phyloP scores from a whole-genome alignment of 768 basidiomycete genomes.

The Leccinum rimulosum region DNA sequence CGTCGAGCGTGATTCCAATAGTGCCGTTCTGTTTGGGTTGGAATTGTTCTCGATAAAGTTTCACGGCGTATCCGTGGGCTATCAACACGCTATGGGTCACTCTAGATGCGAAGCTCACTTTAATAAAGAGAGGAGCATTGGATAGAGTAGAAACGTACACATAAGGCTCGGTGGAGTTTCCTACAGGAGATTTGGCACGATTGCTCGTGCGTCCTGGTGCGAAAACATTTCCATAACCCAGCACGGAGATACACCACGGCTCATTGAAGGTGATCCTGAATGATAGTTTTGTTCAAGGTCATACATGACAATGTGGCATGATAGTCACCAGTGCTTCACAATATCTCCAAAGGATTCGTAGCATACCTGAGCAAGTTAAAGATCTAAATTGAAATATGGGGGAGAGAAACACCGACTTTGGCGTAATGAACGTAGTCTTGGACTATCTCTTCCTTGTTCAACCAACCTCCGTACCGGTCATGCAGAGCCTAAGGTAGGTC shows the following conservation, averaged over 20 bases:
- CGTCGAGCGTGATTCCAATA: slow-evolving; percentile 80
- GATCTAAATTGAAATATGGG: background rate
- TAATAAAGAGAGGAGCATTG: background rate
- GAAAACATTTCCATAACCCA: slow-evolving; percentile 70
- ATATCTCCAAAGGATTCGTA: slow-evolving; percentile 77
- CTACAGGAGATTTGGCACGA: slow-evolving; percentile 57
- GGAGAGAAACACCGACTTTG: slow-evolving; percentile 29
- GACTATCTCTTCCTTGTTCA: slow-evolving; percentile 24
- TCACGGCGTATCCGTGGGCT: slow-evolving; percentile 68
- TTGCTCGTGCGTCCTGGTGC: slow-evolving; percentile 73
- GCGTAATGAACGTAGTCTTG: slow-evolving; percentile 67
- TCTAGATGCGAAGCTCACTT: slow-evolving; percentile 33
- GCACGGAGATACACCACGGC: slow-evolving; percentile 70
- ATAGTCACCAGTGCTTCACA: slow-evolving; percentile 67
- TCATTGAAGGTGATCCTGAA: slow-evolving; percentile 76
- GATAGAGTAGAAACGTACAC: slow-evolving; percentile 45
- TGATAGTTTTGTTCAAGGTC: slow-evolving; percentile 20
- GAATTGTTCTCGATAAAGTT: slow-evolving; percentile 67
- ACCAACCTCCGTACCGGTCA: background rate
- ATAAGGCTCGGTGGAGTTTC: slow-evolving; percentile 70
- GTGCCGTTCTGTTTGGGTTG: slow-evolving; percentile 60
- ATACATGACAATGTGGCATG: background rate
- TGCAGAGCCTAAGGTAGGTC: background rate
- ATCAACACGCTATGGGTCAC: slow-evolving; percentile 69
- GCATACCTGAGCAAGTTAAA: slow-evolving; percentile 47